Base-by-base conservation (phyloP, 345 rosid species). In the Melaleuca alternifolia region DNA sequence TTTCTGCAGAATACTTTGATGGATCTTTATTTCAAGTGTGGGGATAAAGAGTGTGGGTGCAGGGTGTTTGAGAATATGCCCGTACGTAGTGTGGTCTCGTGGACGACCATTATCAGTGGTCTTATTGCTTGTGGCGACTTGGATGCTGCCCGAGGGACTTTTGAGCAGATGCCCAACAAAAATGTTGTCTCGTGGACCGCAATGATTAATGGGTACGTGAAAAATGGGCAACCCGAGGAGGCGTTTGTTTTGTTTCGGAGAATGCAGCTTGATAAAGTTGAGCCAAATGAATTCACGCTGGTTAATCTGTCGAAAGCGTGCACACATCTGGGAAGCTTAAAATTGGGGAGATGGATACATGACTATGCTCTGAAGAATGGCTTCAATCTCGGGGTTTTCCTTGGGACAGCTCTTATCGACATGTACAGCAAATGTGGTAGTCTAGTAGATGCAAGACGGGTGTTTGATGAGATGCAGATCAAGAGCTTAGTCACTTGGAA, bases 101-200 rank as follows among this genome's bases (percentile, higher is more conserved):
- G 96, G 98, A 94, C 97, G 7, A 96, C 95, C 16, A 87, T 93
- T 92, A 89, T 94, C 48, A 50, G 91, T n/a, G 96, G 97, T 14
- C 94, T 96, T 20, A 89, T 93, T 51, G 91, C 92, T 44, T 89
- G 88, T 33, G 91, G 91, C 15, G 89, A 93, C 11, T 56, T 93
- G 75, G 92, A 92, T 85, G 89, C 91, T 85, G 95, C 98, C 11
- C 90, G 89, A 26, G 50, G 20, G 37, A 85, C 90, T 53, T 95
- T 95, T 83, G 88, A 91, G 56, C 87, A 85, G 83, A 95, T 95
- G 95, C 93, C 94, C n/a, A 54, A 10, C 1, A 92, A 91, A 86
- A 95, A 94, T 87, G 95, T 94, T 48, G 95, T 94, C 75, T 93
- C 96, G 0, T 94, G 98, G 97, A 92, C 97, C 1, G 93, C 94